Evolutionary conservation across 2,329 filamentous ascomycete species (phyloP).

Genomic region (Ascochyta rabiei): DNA sequence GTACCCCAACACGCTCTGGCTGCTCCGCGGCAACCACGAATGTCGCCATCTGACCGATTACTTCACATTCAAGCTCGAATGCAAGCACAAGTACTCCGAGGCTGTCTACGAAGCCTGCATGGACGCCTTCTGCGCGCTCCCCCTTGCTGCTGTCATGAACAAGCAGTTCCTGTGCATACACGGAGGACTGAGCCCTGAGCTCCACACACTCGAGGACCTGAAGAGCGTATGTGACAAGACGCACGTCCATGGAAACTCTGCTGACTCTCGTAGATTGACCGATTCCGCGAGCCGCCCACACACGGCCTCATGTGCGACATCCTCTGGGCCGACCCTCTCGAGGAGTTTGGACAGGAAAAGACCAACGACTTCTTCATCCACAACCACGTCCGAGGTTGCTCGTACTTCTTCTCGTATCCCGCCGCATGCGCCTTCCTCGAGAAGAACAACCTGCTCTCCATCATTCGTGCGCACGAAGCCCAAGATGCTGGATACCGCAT

Average conservation of each 20-base stretch:
- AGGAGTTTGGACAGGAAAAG: constrained; percentile 99
- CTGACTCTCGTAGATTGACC: constrained; percentile 74
- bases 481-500: constrained; percentile 98
- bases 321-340: constrained; percentile 95
- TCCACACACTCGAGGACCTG: constrained; percentile 94
- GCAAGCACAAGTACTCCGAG: constrained; percentile 99
- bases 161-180: constrained; percentile 99
- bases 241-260: not conserved
- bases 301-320: constrained; percentile 99
- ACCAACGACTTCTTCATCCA: constrained; percentile 97
- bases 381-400: constrained; percentile 97
- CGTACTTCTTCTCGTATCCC: constrained; percentile 99
- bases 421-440: constrained; percentile 96
- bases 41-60: constrained; percentile 99
- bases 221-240: constrained; percentile 69
- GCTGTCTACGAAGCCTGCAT: constrained; percentile 96
- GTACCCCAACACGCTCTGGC: constrained; percentile 96
- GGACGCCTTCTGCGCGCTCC: constrained; percentile 94
- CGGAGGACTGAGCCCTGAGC: constrained; percentile 91
- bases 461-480: constrained; percentile 97
- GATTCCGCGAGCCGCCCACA: constrained; percentile 95
- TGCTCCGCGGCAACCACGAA: constrained; percentile 97
- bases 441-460: constrained; percentile 96
- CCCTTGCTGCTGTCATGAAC: constrained; percentile 97
- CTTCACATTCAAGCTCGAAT: constrained; percentile 99